Evolutionary conservation across 2,329 filamentous ascomycete species (phyloP), one percentile per base, ranked within the genome.

Genomic region (Cercospora berteroae): DNA sequence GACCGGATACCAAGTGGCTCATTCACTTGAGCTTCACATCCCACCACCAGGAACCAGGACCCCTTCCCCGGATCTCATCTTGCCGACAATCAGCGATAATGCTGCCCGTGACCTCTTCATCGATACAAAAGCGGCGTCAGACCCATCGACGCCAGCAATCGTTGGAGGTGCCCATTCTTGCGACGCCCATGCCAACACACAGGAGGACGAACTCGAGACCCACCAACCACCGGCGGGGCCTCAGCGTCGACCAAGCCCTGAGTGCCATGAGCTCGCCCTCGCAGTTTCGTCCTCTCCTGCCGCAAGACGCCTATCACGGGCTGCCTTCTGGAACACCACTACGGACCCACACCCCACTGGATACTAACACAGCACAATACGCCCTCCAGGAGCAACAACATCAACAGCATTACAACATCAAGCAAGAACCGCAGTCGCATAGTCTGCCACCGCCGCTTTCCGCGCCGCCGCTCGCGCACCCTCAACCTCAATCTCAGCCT

Each of bases 401-500:
- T 42, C 62, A 68, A 52, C 91, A 94, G 87, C 90, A 93, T 87
- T 86, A 88, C 83, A 65, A 27, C 55, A 60, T 60, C 55, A 60
- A 59, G 89, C 90, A 90, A 90, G 91, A 92, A 91, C 87, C 90
- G 89, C 92, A 94, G 88, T 88, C 92, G 89, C 91, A 93, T 85
- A 88, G 88, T 87, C 86, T 88, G 86, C 87, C 87, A 88, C 90
- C 90, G 88, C 89, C 90, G 86, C 58, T 63, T 63, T 71, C 65
- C 67, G 63, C 69, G 62, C 68, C 66, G 63, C 56, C 67, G 52
- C 69, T 69, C 60, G 66, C 71, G 63, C 72, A 80, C 58, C 62
- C 57, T 64, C 77, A 50, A 62, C 66, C 73, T 62, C 57, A 60
- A 39, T 58, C 52, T 64, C 77, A 60, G 63, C 68, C 74, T 67